Conservation (phyloP, 345 rosid species). For the Sisymbrium altissimum region DNA sequence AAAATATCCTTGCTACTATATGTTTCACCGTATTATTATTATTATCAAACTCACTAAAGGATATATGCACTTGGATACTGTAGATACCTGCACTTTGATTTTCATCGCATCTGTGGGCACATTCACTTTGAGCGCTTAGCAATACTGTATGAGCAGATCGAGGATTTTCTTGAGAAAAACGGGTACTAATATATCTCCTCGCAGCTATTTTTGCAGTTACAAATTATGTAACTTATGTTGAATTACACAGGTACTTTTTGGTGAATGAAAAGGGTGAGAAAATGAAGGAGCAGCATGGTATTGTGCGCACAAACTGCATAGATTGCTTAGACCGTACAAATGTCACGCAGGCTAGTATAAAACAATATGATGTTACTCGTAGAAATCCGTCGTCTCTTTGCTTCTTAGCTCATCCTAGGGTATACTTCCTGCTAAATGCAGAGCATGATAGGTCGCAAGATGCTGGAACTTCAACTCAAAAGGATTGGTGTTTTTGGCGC, state of each 20-base stretch:
- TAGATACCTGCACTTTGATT: constrained; percentile 97
- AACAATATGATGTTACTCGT: constrained; percentile 1
- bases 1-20: neutral
- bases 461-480: constrained; percentile 82
- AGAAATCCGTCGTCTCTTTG: neutral
- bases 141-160: constrained; percentile 79
- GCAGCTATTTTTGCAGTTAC: neutral
- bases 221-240: neutral
- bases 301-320: constrained; percentile 91
- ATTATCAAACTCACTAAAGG: constrained; percentile 20
- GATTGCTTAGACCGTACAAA: constrained; percentile 98
- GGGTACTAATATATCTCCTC: constrained; percentile 46
- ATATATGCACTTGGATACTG: constrained; percentile 25
- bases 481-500: constrained; percentile 85
- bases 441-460: constrained; percentile 94
- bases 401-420: constrained; percentile 4
- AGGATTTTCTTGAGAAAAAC: constrained; percentile 71
- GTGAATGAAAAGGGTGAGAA: constrained; percentile 92
- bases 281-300: constrained; percentile 88
- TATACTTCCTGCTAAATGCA: constrained; percentile 35
- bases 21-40: neutral
- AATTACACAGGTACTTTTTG: constrained; percentile 70
- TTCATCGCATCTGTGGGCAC: constrained; percentile 87
- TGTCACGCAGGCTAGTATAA: constrained; percentile 79
- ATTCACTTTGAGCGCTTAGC: constrained; percentile 95